phyloP scores from a whole-genome alignment of 371 early-diverging fungal species.

The Mucor circinelloides region DNA sequence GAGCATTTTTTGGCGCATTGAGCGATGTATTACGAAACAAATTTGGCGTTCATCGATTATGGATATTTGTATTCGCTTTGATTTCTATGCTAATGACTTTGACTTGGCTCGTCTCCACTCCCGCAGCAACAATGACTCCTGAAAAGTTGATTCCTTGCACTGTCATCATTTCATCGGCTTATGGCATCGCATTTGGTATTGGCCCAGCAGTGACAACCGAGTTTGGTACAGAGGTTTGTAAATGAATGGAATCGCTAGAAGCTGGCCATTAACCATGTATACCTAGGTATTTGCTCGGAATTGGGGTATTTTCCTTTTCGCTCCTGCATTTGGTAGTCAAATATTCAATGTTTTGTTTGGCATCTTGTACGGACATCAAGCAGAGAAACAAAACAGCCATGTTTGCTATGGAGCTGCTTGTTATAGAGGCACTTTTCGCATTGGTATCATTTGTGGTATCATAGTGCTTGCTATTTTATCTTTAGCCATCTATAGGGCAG shows the following conservation, averaged over 20 bases:
- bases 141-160: constrained; percentile 23
- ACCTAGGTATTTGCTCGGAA: constrained; percentile 33
- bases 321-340: constrained; percentile 37
- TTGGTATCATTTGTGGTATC: constrained; percentile 10
- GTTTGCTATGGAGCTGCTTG: constrained; percentile 24
- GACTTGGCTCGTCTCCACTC: constrained; percentile 21
- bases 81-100: constrained; percentile 21
- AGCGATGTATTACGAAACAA: constrained; percentile 43
- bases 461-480: constrained; percentile 1
- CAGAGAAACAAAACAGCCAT: constrained; percentile 18
- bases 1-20: constrained; percentile 44
- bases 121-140: not conserved
- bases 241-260: not conserved
- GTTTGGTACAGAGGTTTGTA: constrained; percentile 25
- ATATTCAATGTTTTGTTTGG: constrained; percentile 31
- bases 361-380: constrained; percentile 18
- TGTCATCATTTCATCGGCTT: constrained; percentile 21
- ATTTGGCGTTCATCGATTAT: constrained; percentile 41
- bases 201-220: constrained; percentile 29
- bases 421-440: constrained; percentile 14
- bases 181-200: constrained; percentile 35
- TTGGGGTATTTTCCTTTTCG: constrained; percentile 34
- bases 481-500: constrained; percentile 13
- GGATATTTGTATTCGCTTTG: constrained; percentile 40
- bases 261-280: not conserved